Base-by-base conservation (phyloP, 1,284 basidiomycete species). In the Sporisorium scitamineum region DNA sequence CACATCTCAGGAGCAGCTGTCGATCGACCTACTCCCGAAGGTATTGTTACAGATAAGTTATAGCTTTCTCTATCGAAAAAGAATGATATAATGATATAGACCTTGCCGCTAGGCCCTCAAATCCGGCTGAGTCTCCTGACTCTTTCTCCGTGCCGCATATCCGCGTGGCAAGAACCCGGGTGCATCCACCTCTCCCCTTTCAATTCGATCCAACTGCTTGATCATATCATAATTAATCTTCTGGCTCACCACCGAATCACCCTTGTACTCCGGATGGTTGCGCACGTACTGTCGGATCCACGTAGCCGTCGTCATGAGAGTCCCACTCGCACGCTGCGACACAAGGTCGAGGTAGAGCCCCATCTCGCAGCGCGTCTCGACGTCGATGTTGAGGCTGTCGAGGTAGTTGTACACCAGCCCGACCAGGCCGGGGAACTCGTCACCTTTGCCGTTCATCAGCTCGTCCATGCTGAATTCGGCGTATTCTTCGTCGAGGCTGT, bases 151-250 rank as follows among this genome's bases (percentile, higher is more conserved):
- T 53, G 39, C 24, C 7, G 82, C 82, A 61, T 81, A 86, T 3
- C 64, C 67, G 6, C 60, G 56, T 0, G 86, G 86, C 20, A 86
- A 65, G 54, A 85, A 80, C 3, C 75, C 80, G 0, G 85, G 84
- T 2, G 81, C 86, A 0, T 78, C 68, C 14, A 66, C 73, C 45
- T 67, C 75, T 37, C 65, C 87, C 70, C 59, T 76, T 79, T 85
- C 87, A 78, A 99, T 93, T 83, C 93, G 91, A 85, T 99, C 95
- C n/a, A 97, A 87, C 8, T 93, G 92, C 55, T 91, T 89, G 85
- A 97, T 89, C 44, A 99, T 89, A 86, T 99, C 97, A 85, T 95
- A 97, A 84, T 96, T 97, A 84, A 99, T 94, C 86, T 93, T 91
- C 82, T 94, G 90, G 54, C 88, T 92, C 26, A 99, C 93, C 37